A percentile compares a stretch with the other conserved stretches of the same genome.
Conservation (phyloP, 2,329 filamentous ascomycete species). For the Fusarium annulatum region DNA sequence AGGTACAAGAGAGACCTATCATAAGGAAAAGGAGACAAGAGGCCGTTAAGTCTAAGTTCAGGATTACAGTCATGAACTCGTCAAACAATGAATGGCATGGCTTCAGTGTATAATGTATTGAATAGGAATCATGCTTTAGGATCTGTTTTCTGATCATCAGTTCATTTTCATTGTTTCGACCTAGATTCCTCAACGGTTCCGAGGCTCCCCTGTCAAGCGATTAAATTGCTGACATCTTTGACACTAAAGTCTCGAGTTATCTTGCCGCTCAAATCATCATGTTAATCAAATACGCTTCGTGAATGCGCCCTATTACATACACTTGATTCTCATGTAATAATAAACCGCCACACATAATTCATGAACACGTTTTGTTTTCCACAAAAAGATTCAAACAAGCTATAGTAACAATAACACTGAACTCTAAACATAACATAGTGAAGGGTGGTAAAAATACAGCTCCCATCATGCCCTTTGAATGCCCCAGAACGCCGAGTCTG, state of each 20-base stretch:
- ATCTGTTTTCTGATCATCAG: neutral
- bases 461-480: conserved; percentile 45
- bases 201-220: neutral
- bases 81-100: neutral
- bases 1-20: too few species aligned
- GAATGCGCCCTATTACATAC: neutral
- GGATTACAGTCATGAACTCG: neutral
- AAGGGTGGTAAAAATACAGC: conserved; percentile 34
- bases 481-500: conserved; percentile 47
- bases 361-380: conserved; percentile 19
- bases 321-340: neutral
- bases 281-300: neutral
- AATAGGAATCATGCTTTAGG: neutral
- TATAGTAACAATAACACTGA: conserved; percentile 25
- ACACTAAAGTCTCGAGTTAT: neutral
- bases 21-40: neutral
- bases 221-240: neutral
- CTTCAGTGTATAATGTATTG: neutral
- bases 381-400: conserved; percentile 18
- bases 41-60: too few species aligned
- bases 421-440: conserved; percentile 19
- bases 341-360: neutral
- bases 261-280: neutral
- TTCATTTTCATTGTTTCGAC: neutral
- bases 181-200: neutral